Evolutionary conservation across 306 rosid genomes (phyloP).

Genomic region (Castanea mollissima): DNA sequence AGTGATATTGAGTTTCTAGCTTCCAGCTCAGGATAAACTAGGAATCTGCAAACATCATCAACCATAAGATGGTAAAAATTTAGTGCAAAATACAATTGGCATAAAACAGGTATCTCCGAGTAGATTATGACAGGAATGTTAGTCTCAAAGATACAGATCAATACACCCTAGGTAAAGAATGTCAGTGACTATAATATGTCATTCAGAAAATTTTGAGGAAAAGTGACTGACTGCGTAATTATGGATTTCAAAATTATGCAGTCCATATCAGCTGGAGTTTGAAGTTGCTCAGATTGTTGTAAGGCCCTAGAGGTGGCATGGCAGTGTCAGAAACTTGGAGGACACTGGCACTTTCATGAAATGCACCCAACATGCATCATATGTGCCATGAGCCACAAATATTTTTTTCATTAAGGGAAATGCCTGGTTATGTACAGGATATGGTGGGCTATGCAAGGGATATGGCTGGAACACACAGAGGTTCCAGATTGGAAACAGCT

Average conservation of each 20-base stretch:
- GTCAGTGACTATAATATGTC: background rate
- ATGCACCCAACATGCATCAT: too few species aligned
- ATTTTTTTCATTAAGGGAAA: too few species aligned
- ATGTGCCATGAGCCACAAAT: too few species aligned
- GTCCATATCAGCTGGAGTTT: background rate
- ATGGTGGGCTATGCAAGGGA: too few species aligned
- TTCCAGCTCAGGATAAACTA: constrained; percentile 86
- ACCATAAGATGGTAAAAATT: constrained; percentile 14
- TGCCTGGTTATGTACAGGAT: too few species aligned
- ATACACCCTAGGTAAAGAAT: background rate
- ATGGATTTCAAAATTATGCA: background rate
- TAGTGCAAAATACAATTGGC: constrained; percentile 4
- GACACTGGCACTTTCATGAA: too few species aligned
- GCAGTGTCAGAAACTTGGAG: too few species aligned
- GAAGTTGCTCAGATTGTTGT: background rate
- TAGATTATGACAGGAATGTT: background rate
- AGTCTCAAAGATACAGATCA: background rate
- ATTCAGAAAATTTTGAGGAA: background rate
- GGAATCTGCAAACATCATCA: constrained; percentile 58
- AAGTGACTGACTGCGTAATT: background rate
- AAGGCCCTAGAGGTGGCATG: too few species aligned
- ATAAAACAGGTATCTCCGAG: constrained; percentile 11
- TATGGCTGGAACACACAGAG: too few species aligned
- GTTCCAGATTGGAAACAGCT: too few species aligned
- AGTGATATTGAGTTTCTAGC: constrained; percentile 74